Base-by-base conservation (phyloP, 345 rosid genomes). In the Rhodamnia argentea region DNA sequence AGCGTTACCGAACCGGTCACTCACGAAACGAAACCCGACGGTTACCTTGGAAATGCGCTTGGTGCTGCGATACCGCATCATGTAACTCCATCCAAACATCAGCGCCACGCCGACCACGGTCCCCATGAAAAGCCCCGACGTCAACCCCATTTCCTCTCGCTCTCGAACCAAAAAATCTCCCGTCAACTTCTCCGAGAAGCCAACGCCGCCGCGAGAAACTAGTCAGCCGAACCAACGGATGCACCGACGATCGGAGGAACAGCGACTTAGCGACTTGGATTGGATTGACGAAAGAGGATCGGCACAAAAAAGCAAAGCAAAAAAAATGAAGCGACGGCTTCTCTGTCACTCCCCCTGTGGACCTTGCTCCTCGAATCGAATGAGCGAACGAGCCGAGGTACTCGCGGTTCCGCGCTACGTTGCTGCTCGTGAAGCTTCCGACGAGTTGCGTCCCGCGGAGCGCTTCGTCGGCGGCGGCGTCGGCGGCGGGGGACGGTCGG, bases 41-140 rank as follows among this genome's bases (percentile, higher is more conserved):
- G 26, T 83, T 53, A 95, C 99, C 96, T 98, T 98, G 0, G 98
- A 92, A 86, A 94, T 83, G 88, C 99, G 93, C 90, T 95, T 94
- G 83, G 92, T 86, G 88, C 96, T 88, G 58, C 99, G 96, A 86
- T 93, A 93, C 85, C 89, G 90, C 97, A 95, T 98, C 98, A 96
- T 95, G 82, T 92, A 94, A 85, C 93, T 90, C 99, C 99, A 98
- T 26, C 96, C 99, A 83, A 96, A 98, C 98, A 98, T 96, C 85
- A 98, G 76, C 83, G 93, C 94, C 87, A 96, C 92, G 88, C 99
- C 99, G 86, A 96, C 93, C 85, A 92, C 85, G 87, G 91, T 88
- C 88, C 99, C 99, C 88, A 96, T 85, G 52, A 98, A 84, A 54
- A 96, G 85, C 88, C 99, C 99, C 22, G 98, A 93, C 78, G 95